These are phyloP conservation scores for Neopestalotiopsis sp. DNA, from an alignment of 2,329 filamentous ascomycete species.

Conservation along the genomic window DNA sequence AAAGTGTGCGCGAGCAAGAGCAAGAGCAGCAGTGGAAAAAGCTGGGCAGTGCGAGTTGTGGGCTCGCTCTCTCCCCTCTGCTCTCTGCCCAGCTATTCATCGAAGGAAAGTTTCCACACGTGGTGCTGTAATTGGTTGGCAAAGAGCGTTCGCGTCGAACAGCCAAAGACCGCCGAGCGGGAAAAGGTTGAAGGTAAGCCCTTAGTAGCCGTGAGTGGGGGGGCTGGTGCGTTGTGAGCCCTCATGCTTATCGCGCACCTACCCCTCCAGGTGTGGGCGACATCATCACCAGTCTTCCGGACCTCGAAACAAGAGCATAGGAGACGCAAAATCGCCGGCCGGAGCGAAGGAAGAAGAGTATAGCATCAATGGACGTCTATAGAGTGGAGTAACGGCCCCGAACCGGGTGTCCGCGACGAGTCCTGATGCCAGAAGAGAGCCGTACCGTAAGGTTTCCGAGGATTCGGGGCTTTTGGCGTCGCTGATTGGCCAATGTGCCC, in stretches of 20 bases:
- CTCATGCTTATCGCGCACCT: background rate
- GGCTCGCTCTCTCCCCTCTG: too few relatives aligned
- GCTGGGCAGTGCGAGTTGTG: too few relatives aligned
- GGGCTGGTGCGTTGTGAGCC: background rate
- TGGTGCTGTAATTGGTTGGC: conserved; percentile 13
- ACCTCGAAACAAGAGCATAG: conserved; percentile 3
- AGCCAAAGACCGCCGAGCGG: background rate
- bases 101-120: conserved; percentile 4
- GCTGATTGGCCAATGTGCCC: conserved; percentile 12
- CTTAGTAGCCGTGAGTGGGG: conserved; percentile 14
- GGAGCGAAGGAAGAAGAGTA: background rate
- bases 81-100: background rate
- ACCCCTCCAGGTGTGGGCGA: background rate
- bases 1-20: background rate
- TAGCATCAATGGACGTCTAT: conserved; percentile 11
- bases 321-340: background rate
- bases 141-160: conserved; percentile 3
- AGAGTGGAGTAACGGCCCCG: conserved; percentile 18
- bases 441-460: conserved; percentile 15
- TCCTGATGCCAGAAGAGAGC: conserved; percentile 4
- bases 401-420: conserved; percentile 6
- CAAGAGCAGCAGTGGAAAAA: background rate
- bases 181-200: conserved; percentile 5
- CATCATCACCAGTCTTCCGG: background rate
- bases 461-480: conserved; percentile 3